phyloP scores from a whole-genome alignment of 148 eudicot genomes.

The Rhododendron kiyosumense region DNA sequence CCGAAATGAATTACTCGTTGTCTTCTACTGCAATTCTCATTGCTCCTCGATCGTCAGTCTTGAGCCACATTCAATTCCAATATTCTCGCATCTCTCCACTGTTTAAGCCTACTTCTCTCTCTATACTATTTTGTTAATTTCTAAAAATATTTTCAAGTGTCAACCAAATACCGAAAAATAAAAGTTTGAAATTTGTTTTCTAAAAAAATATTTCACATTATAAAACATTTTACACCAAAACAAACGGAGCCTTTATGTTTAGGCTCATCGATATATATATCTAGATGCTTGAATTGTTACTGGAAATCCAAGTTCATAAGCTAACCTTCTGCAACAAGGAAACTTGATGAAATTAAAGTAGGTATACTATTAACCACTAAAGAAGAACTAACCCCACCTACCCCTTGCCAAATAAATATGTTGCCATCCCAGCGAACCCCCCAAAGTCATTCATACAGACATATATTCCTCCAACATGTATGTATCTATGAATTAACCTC shows the following conservation, averaged over 20 bases:
- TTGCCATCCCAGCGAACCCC: not conserved
- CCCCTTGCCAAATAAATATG: slow-evolving; percentile 9
- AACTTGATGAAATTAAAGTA: slow-evolving; percentile 4
- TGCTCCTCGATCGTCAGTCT: no score
- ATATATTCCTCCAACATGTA: not conserved
- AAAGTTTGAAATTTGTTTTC: no score
- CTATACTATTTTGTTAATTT: no score
- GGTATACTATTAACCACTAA: slow-evolving; percentile 8
- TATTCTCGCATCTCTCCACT: no score
- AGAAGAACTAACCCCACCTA: slow-evolving; percentile 12
- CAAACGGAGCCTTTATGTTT: not conserved
- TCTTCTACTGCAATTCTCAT: no score
- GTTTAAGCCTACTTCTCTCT: no score
- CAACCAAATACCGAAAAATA: no score
- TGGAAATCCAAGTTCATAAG: slow-evolving; percentile 8
- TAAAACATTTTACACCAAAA: no score
- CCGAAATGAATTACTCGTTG: no score
- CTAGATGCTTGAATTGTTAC: not conserved
- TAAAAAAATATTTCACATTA: no score
- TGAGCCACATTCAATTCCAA: no score
- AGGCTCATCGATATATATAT: not conserved
- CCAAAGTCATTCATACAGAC: not conserved
- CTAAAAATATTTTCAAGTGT: no score
- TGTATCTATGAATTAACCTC: not conserved
- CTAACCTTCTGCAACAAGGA: slow-evolving; percentile 1